A percentile compares a stretch with the other conserved stretches of the same genome.
These are phyloP conservation scores for Setaria viridis DNA, from an alignment of 202 grass and related monocot species.

Conservation along the genomic window DNA sequence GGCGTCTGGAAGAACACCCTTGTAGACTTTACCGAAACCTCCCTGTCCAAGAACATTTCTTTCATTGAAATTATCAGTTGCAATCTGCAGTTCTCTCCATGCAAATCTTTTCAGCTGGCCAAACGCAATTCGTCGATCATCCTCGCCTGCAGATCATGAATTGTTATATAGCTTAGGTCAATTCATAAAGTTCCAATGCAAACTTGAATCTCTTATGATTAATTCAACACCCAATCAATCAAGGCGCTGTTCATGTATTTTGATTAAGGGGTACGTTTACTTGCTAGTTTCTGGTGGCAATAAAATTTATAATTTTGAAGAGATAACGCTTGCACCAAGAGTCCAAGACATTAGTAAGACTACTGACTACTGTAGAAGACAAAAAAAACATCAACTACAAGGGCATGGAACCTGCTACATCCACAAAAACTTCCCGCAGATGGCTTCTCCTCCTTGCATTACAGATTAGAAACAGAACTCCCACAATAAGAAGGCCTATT, in stretches of 20 bases:
- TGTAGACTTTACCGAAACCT: slow-evolving; percentile 96
- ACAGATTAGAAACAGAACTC: slow-evolving; percentile 69
- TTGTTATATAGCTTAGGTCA: slow-evolving; percentile 29
- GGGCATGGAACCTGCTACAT: slow-evolving; percentile 74
- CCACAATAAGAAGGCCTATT: slow-evolving; percentile 61
- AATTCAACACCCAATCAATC: background rate
- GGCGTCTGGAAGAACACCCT: slow-evolving; percentile 82
- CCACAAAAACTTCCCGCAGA: slow-evolving; percentile 78
- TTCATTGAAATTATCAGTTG: slow-evolving; percentile 81
- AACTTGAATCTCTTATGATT: slow-evolving; percentile 10
- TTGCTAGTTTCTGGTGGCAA: slow-evolving; percentile 29
- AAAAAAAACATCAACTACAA: slow-evolving; percentile 31
- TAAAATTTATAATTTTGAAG: background rate
- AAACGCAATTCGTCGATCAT: slow-evolving; percentile 87
- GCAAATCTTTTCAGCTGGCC: slow-evolving; percentile 98
- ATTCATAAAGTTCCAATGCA: slow-evolving; percentile 3
- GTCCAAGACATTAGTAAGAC: slow-evolving; percentile 21
- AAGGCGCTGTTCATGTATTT: slow-evolving; percentile 13
- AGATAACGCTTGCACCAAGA: background rate
- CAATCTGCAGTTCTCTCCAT: slow-evolving; percentile 87
- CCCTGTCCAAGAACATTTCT: slow-evolving; percentile 98
- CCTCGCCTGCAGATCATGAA: slow-evolving; percentile 64
- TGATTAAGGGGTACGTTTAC: background rate
- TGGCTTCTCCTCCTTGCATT: slow-evolving; percentile 60
- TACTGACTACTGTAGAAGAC: background rate